Percentiles rank a stretch among this genome's conserved stretches.
phyloP scores from a whole-genome alignment of 1,284 basidiomycete species.

The Cutaneotrichosporon sp. region DNA sequence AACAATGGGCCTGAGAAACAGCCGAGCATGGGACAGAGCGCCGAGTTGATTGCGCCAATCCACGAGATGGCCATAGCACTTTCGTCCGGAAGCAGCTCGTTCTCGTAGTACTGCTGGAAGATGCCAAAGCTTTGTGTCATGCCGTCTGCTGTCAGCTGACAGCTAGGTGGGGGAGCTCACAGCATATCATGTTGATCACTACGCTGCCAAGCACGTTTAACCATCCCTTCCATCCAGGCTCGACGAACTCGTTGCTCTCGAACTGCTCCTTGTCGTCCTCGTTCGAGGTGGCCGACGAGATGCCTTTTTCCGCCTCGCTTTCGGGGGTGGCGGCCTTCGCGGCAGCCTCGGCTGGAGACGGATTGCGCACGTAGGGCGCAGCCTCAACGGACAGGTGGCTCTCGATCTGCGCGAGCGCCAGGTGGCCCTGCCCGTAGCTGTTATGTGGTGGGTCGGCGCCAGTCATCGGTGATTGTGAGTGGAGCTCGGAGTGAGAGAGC shows the following conservation, averaged over 20 bases:
- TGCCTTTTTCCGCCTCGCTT: neutral
- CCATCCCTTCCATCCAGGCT: conserved; percentile 19
- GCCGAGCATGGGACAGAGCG: conserved; percentile 53
- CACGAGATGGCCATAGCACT: conserved; percentile 56
- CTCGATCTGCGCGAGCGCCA: neutral
- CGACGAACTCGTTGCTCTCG: conserved; percentile 7
- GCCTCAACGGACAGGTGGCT: neutral
- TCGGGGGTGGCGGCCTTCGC: neutral
- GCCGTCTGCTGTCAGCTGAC: conserved; percentile 31
- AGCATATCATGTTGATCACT: conserved; percentile 37
- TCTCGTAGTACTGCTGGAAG: conserved; percentile 39
- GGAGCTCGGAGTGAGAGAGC: neutral
- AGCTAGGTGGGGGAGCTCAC: conserved; percentile 21
- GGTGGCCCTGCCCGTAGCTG: neutral
- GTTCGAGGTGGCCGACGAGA: neutral
- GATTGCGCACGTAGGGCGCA: conserved; percentile 7
- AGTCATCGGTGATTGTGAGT: neutral
- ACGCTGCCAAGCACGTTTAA: conserved; percentile 23
- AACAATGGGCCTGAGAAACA: conserved; percentile 62
- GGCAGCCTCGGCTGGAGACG: neutral
- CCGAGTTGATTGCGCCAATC: conserved; percentile 70
- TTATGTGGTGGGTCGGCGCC: neutral
- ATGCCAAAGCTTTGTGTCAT: conserved; percentile 45
- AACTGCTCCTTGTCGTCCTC: neutral
- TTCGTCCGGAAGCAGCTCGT: conserved; percentile 19